Conservation (phyloP, 306 rosid genomes). For the Rosa rugosa region DNA sequence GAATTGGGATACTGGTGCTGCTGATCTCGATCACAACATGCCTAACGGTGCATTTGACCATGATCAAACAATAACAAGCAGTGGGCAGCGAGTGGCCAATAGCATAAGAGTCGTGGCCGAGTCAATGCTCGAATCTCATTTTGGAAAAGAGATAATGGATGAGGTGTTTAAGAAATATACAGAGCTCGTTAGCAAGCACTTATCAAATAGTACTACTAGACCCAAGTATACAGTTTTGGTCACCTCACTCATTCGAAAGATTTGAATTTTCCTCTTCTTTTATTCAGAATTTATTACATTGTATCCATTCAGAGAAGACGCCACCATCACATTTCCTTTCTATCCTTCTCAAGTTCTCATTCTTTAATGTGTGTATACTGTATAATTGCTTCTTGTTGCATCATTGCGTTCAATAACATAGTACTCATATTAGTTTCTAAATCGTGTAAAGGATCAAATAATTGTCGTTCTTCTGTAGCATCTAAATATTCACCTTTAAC, state of each 20-base stretch:
- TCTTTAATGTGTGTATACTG: too few species aligned
- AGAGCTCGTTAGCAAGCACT: conserved; percentile 37
- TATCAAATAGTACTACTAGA: conserved; percentile 22
- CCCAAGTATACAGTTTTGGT: conserved; percentile 54
- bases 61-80: not conserved
- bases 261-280: not conserved
- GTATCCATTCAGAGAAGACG: too few species aligned
- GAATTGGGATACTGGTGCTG: conserved; percentile 50
- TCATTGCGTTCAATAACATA: too few species aligned
- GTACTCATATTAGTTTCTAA: too few species aligned
- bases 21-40: not conserved
- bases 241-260: conserved; percentile 39
- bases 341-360: too few species aligned
- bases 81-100: conserved; percentile 48
- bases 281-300: too few species aligned
- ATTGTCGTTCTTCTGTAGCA: too few species aligned
- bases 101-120: conserved; percentile 68
- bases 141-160: conserved; percentile 54
- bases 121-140: conserved; percentile 62
- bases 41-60: not conserved
- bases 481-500: too few species aligned
- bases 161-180: conserved; percentile 38
- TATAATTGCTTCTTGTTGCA: too few species aligned
- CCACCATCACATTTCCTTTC: too few species aligned
- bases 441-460: too few species aligned